These are phyloP conservation scores for Phoma sp. DNA, from an alignment of 2,329 filamentous ascomycete species.

Conservation along the genomic window DNA sequence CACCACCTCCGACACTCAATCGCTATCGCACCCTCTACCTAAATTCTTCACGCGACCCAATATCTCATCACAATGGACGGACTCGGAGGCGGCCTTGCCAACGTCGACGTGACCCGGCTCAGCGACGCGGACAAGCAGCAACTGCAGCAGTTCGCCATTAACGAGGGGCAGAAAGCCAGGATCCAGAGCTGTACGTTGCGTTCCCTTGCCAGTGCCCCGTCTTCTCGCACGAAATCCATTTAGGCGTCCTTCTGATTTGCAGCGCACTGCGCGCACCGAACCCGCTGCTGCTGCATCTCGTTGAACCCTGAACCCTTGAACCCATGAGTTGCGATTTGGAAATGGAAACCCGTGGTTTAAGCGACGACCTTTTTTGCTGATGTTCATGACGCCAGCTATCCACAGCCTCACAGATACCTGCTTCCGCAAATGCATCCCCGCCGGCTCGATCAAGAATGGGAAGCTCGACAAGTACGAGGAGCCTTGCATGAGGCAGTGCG, in stretches of 20 bases:
- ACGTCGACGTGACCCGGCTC: conserved; percentile 74
- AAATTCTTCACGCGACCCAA: not conserved
- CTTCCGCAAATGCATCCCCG: conserved; percentile 92
- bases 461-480: conserved; percentile 80
- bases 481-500: conserved; percentile 86
- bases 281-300: too few species aligned
- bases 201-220: too few species aligned
- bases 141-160: conserved; percentile 82
- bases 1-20: not conserved
- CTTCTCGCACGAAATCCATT: too few species aligned
- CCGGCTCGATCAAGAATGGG: conserved; percentile 70
- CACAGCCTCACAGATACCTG: conserved; percentile 77
- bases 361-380: too few species aligned
- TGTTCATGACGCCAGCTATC: conserved; percentile 53
- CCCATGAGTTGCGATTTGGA: too few species aligned
- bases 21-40: too few species aligned
- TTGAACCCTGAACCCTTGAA: too few species aligned
- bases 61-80: conserved; percentile 35
- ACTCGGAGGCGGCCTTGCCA: conserved; percentile 53
- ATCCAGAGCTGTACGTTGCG: conserved; percentile 57
- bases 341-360: too few species aligned
- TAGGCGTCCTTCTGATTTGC: too few species aligned
- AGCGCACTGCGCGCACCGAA: too few species aligned
- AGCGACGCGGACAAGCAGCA: conserved; percentile 84
- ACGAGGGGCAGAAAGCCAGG: conserved; percentile 83